Base-by-base conservation (phyloP, 1,139 yeast species). In the Blastobotrys raffinosifermentans region DNA sequence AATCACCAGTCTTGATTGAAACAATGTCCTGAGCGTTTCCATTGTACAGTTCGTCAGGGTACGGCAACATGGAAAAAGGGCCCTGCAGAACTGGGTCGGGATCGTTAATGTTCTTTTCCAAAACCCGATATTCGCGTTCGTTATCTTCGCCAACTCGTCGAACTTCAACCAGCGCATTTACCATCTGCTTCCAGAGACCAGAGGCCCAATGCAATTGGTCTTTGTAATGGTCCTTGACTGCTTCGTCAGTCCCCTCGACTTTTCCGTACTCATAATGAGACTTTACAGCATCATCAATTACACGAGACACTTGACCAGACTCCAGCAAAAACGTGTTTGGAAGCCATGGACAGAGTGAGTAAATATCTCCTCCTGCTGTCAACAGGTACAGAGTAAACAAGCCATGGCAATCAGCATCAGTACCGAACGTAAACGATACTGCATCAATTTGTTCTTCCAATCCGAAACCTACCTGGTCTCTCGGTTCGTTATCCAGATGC, bases 351-450 rank as follows among this genome's bases (percentile, higher is more conserved):
- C 70, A 72, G 2, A 78, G 57, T 1, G 71, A 64, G 47, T 66
- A 76, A 1, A 79, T 44, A 45, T 78, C 80, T 8, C 78, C 73
- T 27, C 73, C 79, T n/a, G 60, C 50, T 15, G 72, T 68, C 38
- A 74, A 47, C 3, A 75, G 53, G 45, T 70, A 73, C 11, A 77
- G 56, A 0, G 80, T 67, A 29, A 77, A 45, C 8, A 55, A 53
- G 1, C 73, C 73, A 14, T 60, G 39, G n/a, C 57, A 48, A 2
- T 59, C 55, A 0, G 66, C 62, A 14, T 54, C 49, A 1, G 70
- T 57, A 3, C 80, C 78, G 45, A 77, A 72, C 1, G 68, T 49
- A 14, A 77, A 68, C 0, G 76, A 66, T 1, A 69, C 66, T 2
- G 55, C 48, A 20, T 49, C 51, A 10, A 52, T 46, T 4, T 47